phyloP scores from a whole-genome alignment of 78 protist genomes.

The Polysphondylium violaceum region DNA sequence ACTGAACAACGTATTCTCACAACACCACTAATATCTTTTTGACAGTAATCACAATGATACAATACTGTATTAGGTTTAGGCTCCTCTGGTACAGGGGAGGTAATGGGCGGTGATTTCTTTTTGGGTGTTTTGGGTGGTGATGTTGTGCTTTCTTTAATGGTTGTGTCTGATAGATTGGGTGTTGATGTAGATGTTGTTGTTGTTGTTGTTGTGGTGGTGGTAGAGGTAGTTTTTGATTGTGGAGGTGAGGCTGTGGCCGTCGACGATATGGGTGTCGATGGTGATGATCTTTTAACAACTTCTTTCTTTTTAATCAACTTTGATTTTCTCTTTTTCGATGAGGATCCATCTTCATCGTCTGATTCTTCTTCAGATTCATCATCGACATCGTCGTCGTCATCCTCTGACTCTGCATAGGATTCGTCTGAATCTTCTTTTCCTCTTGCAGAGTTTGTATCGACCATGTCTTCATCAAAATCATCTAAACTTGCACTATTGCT shows the following conservation, averaged over 20 bases:
- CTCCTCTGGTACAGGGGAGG: not conserved
- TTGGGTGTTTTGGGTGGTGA: not conserved
- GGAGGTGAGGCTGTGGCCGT: not conserved
- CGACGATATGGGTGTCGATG: not conserved
- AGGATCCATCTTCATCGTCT: not conserved
- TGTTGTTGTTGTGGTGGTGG: not conserved
- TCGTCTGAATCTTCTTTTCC: not conserved
- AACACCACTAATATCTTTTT: constrained; percentile 51
- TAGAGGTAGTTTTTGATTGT: not conserved
- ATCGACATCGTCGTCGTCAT: constrained; percentile 11
- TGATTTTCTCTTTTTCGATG: not conserved
- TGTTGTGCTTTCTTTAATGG: not conserved
- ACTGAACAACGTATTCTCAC: constrained; percentile 65
- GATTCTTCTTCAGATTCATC: not conserved
- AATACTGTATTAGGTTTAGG: constrained; percentile 9
- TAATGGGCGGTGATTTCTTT: not conserved
- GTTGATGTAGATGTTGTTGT: not conserved
- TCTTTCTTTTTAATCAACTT: not conserved
- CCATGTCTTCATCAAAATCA: not conserved
- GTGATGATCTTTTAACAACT: not conserved
- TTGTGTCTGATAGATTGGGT: not conserved
- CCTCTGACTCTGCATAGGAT: not conserved
- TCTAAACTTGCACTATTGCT: too few species aligned
- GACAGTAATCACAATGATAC: constrained; percentile 83
- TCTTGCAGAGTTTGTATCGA: not conserved